Evolutionary conservation across 306 rosid genomes (phyloP).

Genomic region (Dicorynia guianensis): DNA sequence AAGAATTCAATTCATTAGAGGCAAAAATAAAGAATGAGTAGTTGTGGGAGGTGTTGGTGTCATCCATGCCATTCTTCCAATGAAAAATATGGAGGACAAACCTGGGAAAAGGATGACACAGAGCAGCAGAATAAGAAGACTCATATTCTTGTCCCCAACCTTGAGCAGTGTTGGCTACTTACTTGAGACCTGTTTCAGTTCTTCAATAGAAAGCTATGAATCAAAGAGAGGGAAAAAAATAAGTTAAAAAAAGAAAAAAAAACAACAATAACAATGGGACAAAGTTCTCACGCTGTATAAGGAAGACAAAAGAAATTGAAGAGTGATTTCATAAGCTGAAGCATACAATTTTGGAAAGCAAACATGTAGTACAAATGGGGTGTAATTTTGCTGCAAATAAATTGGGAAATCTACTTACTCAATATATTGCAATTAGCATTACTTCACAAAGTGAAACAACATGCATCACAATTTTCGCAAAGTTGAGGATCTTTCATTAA

Average conservation of each 20-base stretch:
- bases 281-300: not conserved
- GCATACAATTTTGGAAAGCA: not conserved
- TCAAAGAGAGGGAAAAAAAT: not conserved
- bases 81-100: not conserved
- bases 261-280: not conserved
- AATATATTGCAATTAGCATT: no score
- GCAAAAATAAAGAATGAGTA: not conserved
- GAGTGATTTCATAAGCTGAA: not conserved
- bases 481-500: no score
- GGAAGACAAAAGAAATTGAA: not conserved
- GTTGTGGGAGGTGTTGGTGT: not conserved
- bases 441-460: no score
- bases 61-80: not conserved
- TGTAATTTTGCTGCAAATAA: not conserved
- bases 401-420: not conserved
- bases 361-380: not conserved
- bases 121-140: conserved; percentile 6
- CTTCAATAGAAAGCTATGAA: not conserved
- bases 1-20: not conserved
- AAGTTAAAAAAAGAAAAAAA: not conserved
- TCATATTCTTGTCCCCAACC: conserved; percentile 36
- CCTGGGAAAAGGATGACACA: conserved; percentile 22
- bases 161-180: not conserved
- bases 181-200: not conserved
- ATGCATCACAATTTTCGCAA: no score